Base-by-base conservation (phyloP, 129 eudicot genomes). In the Heracleum sosnowskyi region DNA sequence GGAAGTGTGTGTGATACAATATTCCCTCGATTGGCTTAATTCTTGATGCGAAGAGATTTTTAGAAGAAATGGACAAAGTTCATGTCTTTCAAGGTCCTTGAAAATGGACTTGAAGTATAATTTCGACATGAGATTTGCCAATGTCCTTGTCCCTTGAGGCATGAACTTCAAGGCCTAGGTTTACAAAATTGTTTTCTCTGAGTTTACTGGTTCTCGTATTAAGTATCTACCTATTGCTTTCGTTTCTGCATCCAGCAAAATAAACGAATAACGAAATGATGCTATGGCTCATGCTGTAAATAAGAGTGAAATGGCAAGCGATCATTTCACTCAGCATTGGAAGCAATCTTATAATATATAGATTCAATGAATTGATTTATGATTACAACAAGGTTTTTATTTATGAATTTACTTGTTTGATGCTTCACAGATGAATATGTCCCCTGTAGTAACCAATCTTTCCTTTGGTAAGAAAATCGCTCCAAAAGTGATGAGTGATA, bases 201-300 rank as follows among this genome's bases (percentile, higher is more conserved):
- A 70, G 28, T 72, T 24, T 16, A 24, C 76, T 37, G 34, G 24
- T 72, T 72, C 29, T 22, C 5, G 4, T 41, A 24, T 11, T 26
- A 24, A 39, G 4, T 22, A 39, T 39, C 7, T 72, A 72, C 51
- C 36, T 42, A 37, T 36, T 53, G 29, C 39, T 13, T 73, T 63
- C 37, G 13, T 28, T 83, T 10, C 75, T 78, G 36, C 69, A 51
- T 45, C 75, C 97, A 95, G 98, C 97, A 85, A 90, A 95, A 95
- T 83, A 95, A 95, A 85, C 96, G 91, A 82, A 95, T 95, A 80
- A 76, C 91, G 80, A 36, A 95, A 91, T 51, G 98, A 91, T 87
- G 98, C 98, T 66, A 94, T 95, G 81, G 98, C 91, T 76, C 98
- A 95, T 87, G 98, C 98, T 77, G 98, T 91, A 76, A 95, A 95